These are phyloP conservation scores for Aureoboletus auriporus DNA, from an alignment of 768 basidiomycete genomes.

Conservation along the genomic window DNA sequence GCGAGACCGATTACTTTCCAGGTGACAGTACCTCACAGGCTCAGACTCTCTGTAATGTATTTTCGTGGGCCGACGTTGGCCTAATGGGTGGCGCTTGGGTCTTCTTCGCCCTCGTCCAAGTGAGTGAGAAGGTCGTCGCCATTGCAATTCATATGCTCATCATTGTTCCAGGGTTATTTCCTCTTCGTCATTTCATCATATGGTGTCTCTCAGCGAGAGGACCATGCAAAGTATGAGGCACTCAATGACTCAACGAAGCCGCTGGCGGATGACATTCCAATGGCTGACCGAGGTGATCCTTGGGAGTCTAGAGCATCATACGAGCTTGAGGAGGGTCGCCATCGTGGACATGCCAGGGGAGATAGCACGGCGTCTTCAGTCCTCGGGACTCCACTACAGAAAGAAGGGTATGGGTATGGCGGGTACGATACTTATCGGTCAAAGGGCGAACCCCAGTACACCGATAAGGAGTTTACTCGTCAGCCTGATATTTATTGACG, in stretches of 20 bases:
- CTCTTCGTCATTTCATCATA: constrained; percentile 57
- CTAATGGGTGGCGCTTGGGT: constrained; percentile 90
- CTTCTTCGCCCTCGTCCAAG: constrained; percentile 73
- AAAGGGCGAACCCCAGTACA: constrained; percentile 31
- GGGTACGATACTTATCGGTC: constrained; percentile 20
- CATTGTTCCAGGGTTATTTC: constrained; percentile 43
- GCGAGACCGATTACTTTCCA: constrained; percentile 57
- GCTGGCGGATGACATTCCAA: constrained; percentile 56
- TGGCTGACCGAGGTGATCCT: constrained; percentile 62
- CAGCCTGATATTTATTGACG: constrained; percentile 39
- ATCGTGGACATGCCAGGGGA: constrained; percentile 48
- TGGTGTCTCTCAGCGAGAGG: constrained; percentile 66
- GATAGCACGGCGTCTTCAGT: constrained; percentile 61
- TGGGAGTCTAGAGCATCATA: constrained; percentile 63
- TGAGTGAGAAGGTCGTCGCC: constrained; percentile 31
- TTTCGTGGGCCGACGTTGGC: constrained; percentile 90
- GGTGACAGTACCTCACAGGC: constrained; percentile 44
- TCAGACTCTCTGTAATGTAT: constrained; percentile 78
- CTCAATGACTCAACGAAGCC: constrained; percentile 57
- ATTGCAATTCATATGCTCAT: constrained; percentile 1
- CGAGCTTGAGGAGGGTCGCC: constrained; percentile 32
- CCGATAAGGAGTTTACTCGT: constrained; percentile 27
- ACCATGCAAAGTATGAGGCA: constrained; percentile 77
- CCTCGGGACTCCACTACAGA: constrained; percentile 44
- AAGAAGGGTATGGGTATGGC: constrained; percentile 39